These are phyloP conservation scores for Ophiostoma piceae DNA, from an alignment of 2,329 filamentous ascomycete species.

Conservation along the genomic window DNA sequence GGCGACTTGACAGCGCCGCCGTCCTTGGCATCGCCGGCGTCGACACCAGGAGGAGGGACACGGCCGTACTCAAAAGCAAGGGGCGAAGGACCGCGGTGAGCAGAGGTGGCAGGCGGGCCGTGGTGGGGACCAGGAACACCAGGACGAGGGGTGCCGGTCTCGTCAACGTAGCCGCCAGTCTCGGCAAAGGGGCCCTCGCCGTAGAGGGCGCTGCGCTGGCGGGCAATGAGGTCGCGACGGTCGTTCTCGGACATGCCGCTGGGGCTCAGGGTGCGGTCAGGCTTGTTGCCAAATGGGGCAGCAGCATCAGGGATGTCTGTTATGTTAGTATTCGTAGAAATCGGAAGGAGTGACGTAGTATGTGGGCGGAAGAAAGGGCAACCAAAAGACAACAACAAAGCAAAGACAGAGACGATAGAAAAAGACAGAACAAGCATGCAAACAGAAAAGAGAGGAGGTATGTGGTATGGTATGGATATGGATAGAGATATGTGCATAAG, in stretches of 20 bases:
- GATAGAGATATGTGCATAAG: constrained; percentile 7
- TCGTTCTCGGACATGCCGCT: constrained; percentile 88
- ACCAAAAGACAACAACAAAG: neutral
- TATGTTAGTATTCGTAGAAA: no score
- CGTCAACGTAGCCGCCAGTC: constrained; percentile 61
- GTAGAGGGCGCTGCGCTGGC: constrained; percentile 91
- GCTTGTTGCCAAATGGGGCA: constrained; percentile 55
- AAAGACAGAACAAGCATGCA: constrained; percentile 6
- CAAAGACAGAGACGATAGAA: neutral
- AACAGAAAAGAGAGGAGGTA: constrained; percentile 9
- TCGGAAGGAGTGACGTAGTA: no score
- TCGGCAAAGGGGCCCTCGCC: constrained; percentile 69
- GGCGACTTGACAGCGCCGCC: constrained; percentile 37
- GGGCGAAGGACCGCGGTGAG: constrained; percentile 76
- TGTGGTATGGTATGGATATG: neutral
- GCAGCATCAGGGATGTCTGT: constrained; percentile 7
- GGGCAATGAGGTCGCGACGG: constrained; percentile 89
- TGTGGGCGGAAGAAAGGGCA: no score
- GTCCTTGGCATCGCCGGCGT: constrained; percentile 26
- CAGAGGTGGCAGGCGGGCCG: constrained; percentile 47
- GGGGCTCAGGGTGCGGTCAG: constrained; percentile 79
- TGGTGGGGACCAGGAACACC: constrained; percentile 59
- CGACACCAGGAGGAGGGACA: constrained; percentile 40
- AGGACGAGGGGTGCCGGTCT: constrained; percentile 57
- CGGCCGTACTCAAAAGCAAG: constrained; percentile 64